Evolutionary conservation across 2,329 filamentous ascomycete species (phyloP).

Genomic region (Trichoderma cornu-damae): DNA sequence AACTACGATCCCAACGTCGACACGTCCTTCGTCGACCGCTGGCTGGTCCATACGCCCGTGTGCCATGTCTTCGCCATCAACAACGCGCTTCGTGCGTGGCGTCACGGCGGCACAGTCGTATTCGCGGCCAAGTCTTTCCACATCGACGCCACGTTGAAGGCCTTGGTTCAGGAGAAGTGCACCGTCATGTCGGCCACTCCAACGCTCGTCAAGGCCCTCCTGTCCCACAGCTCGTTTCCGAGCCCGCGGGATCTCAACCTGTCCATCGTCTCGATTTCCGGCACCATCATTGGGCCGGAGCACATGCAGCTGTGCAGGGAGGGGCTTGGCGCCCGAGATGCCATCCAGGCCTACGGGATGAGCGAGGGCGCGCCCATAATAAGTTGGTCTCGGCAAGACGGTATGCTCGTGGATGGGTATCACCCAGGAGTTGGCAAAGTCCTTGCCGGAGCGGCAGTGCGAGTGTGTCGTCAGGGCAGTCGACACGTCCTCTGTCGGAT

Average conservation of each 20-base stretch:
- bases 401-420: constrained; percentile 29
- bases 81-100: constrained; percentile 36
- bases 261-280: constrained; percentile 33
- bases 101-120: constrained; percentile 32
- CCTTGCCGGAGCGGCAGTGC: constrained; percentile 36
- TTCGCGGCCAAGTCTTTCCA: constrained; percentile 34
- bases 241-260: constrained; percentile 27
- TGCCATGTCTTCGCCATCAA: constrained; percentile 39
- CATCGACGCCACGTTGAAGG: constrained; percentile 30
- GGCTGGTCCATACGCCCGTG: constrained; percentile 37
- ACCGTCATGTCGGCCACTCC: constrained; percentile 40
- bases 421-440: constrained; percentile 40
- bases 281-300: constrained; percentile 29
- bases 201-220: constrained; percentile 32
- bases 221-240: constrained; percentile 30
- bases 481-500: constrained; percentile 28
- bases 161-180: constrained; percentile 32
- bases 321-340: constrained; percentile 30
- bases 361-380: constrained; percentile 41
- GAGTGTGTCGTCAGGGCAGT: constrained; percentile 34
- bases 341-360: constrained; percentile 42
- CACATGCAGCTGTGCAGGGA: constrained; percentile 33
- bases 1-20: constrained; percentile 35
- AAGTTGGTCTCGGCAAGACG: constrained; percentile 35
- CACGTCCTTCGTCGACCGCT: constrained; percentile 28